Evolutionary conservation across 2,329 filamentous ascomycete species (phyloP), one percentile per base, ranked within the genome.

Genomic region (Magnaporthiopsis rhizophila): DNA sequence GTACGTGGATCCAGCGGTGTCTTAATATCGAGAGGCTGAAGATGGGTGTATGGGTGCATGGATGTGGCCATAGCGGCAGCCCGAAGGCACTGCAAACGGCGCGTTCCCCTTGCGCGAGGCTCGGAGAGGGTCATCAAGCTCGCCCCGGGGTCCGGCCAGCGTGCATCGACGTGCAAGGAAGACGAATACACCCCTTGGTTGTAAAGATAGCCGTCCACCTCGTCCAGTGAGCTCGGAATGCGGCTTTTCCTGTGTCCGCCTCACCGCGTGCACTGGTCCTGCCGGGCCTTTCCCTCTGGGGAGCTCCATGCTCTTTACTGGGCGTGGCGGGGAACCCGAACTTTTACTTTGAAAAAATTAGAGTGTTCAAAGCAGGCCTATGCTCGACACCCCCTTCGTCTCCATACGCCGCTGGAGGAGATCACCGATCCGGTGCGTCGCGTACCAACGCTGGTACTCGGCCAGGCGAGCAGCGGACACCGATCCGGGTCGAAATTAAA

Each of bases 41-140:
- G 34, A 3, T 13, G 3, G 34, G 34, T 13, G 11, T 36, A 8
- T 34, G 34, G 11, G 34, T 13, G 12, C 12, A 11, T 36, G 34
- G 34, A 36, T 36, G 34, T 2, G 34, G 2, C 34, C 34, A 13
- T 36, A 13, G 34, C 2, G 34, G 11, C 34, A 13, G 11, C 34
- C 34, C 34, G 34, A 3, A 36, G 34, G 34, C 34, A 36, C 34
- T 36, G 34, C 34, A 13, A 99, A 90, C 0, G 93, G 93, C 12
- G 84, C 82, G 38, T 83, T 84, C 1, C 90, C 93, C 26, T 79
- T 80, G 28, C 90, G 88, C 82, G 98, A 98, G 1, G 89, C 83
- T 69, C 92, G 87, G 87, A 98, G 84, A 1, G 93, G 89, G 72
- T 96, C 92, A 74, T 98, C 94, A 68, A 95, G 90, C 80, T 98